Evolutionary conservation across 163 green algal species (phyloP).

Genomic region (Coccomyxa subellipsoidea): DNA sequence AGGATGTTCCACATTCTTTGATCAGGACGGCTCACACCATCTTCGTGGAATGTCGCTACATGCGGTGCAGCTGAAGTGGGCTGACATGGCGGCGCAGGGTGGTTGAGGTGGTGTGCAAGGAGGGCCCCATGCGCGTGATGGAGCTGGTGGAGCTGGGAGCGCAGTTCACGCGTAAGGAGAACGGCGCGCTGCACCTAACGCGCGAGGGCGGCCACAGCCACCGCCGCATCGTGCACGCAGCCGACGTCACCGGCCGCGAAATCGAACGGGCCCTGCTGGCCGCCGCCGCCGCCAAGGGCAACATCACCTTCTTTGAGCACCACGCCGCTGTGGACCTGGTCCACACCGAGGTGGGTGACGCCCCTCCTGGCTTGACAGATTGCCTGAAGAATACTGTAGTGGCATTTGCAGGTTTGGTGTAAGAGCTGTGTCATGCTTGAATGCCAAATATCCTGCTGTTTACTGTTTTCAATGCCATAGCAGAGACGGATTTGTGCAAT

Average conservation of each 20-base stretch:
- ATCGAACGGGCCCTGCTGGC: conserved; percentile 91
- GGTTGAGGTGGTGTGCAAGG: conserved; percentile 85
- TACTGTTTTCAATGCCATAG: no score
- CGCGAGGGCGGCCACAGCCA: conserved; percentile 93
- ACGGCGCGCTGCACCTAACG: conserved; percentile 87
- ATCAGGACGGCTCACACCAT: no score
- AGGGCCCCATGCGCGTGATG: conserved; percentile 77
- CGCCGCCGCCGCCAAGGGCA: conserved; percentile 53
- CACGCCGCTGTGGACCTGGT: conserved; percentile 89
- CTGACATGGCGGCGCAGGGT: conserved; percentile 60
- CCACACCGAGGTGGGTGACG: conserved; percentile 45
- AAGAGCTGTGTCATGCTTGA: no score
- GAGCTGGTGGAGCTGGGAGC: conserved; percentile 84
- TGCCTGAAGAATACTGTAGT: no score
- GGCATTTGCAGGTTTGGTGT: no score
- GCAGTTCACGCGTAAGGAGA: conserved; percentile 72
- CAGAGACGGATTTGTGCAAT: no score
- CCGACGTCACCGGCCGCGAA: conserved; percentile 90
- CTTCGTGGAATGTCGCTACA: no score
- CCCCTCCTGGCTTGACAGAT: no score
- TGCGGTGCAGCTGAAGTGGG: no score
- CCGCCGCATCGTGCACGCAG: conserved; percentile 93
- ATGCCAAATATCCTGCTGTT: no score
- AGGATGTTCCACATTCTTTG: no score
- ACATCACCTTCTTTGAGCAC: conserved; percentile 91